A percentile compares a stretch with the other conserved stretches of the same genome.
Evolutionary conservation across 2,329 filamentous ascomycete species (phyloP).

Genomic region (Dactylella cylindrospora): DNA sequence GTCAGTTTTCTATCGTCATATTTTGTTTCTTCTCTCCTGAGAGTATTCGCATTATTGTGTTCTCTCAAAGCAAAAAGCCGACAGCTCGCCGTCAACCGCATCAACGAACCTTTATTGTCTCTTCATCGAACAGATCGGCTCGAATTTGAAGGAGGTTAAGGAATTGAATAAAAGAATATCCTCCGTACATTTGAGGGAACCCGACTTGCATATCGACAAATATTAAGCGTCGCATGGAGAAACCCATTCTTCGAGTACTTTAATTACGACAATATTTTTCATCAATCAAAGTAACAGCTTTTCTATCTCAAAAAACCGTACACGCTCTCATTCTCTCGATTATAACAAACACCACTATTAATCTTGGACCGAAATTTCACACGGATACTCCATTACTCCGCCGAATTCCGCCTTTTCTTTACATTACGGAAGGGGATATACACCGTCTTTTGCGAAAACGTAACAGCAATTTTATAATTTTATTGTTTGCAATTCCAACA

Average conservation of each 20-base stretch:
- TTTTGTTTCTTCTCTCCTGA: too few relatives aligned
- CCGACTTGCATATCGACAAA: conserved; percentile 1
- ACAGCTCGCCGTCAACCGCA: too few relatives aligned
- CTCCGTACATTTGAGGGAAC: conserved; percentile 17
- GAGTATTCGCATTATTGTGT: too few relatives aligned
- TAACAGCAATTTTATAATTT: conserved; percentile 16
- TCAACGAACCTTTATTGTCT: too few relatives aligned
- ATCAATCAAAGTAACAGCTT: conserved; percentile 16
- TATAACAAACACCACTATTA: conserved; percentile 9
- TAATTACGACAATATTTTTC: conserved; percentile 24
- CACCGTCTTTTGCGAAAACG: conserved; percentile 1
- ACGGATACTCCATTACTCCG: conserved; percentile 12
- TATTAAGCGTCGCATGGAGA: conserved; percentile 27
- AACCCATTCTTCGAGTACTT: conserved; percentile 21
- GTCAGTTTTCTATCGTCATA: too few relatives aligned
- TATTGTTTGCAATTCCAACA: conserved; percentile 14
- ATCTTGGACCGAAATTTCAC: conserved; percentile 18
- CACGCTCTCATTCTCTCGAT: conserved; percentile 7
- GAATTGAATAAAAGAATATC: too few relatives aligned
- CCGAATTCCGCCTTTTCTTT: too few relatives aligned
- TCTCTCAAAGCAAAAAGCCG: too few relatives aligned
- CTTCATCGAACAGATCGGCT: too few relatives aligned
- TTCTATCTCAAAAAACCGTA: not conserved
- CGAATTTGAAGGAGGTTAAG: too few relatives aligned
- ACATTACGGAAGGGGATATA: too few relatives aligned